Conservation (phyloP, 495 filamentous ascomycete species). For the Lepraria neglecta region DNA sequence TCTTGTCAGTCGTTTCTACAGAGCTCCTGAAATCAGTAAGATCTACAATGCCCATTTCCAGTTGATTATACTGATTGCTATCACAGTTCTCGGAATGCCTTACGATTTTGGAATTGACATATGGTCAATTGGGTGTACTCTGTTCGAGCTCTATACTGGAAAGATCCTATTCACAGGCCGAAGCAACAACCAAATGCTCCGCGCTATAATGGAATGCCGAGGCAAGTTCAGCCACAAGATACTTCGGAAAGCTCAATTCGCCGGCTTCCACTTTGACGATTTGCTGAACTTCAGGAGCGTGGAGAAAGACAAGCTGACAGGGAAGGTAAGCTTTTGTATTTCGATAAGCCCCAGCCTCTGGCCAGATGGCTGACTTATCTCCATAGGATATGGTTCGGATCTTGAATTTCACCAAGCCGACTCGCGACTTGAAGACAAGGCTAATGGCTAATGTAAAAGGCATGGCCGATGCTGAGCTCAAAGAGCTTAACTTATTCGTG, state of each 20-base stretch:
- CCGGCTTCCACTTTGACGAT: conserved; percentile 77
- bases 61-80: neutral
- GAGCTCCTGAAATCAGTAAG: conserved; percentile 82
- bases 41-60: neutral
- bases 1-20: conserved; percentile 92
- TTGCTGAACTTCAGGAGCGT: conserved; percentile 77
- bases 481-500: conserved; percentile 72
- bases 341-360: neutral
- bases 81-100: conserved; percentile 70
- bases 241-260: conserved; percentile 68
- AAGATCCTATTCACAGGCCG: conserved; percentile 94
- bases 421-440: conserved; percentile 71
- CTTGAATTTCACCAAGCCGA: conserved; percentile 70
- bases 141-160: conserved; percentile 95
- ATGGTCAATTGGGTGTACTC: conserved; percentile 94
- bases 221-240: conserved; percentile 87
- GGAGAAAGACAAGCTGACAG: conserved; percentile 78
- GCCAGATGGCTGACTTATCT: conserved; percentile 23
- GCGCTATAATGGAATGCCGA: conserved; percentile 90
- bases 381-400: conserved; percentile 58
- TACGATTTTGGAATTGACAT: conserved; percentile 94
- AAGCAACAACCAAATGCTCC: conserved; percentile 97
- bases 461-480: conserved; percentile 66
- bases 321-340: conserved; percentile 51
- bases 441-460: conserved; percentile 66